Evolutionary conservation across 257 asterid genomes (phyloP), one percentile per base, ranked within the genome.

Genomic region (Lycium barbarum): DNA sequence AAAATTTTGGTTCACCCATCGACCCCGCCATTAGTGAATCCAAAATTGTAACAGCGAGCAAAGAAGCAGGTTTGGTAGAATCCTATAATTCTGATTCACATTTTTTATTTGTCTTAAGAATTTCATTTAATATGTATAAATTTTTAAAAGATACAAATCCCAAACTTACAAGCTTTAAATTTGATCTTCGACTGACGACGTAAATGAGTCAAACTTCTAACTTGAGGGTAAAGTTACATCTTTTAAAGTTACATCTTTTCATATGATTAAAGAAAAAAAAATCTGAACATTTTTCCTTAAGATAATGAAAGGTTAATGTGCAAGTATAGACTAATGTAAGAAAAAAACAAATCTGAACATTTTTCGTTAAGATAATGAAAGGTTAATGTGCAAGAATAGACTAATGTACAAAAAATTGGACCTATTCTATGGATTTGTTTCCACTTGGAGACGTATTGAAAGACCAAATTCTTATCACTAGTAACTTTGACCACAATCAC

Each of bases 401-500:
- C 85, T 20, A 86, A 47, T 62, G 1, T 83, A 84, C 97, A 90
- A 91, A 88, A 91, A 88, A 83, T 9, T 55, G 33, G 86, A 92
- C 89, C 93, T 90, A 67, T 90, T 90, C 89, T 70, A 83, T 47
- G 88, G 67, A 80, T 79, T 87, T 79, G 83, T 84, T 81, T 63
- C 90, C 89, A 87, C 84, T 88, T 85, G 88, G 88, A 87, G 84
- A 82, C 87, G 84, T 80, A 86, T 83, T 67, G 73, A 5, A 71
- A 36, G 67, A 54, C 90, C 85, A 54, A 68, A 70, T 84, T 85
- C 54, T 84, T 65, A 59, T 84, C 82, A 67, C 74, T 85, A 40
- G 74, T 51, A 85, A 87, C 79, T 82, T 87, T 88, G 95, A 91
- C 93, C 89, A 49, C 86, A 86, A 88, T 82, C 91, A 57, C 73